Evolutionary conservation across 441 rosid genomes (phyloP).

Genomic region (Syzygium syzygioides): DNA sequence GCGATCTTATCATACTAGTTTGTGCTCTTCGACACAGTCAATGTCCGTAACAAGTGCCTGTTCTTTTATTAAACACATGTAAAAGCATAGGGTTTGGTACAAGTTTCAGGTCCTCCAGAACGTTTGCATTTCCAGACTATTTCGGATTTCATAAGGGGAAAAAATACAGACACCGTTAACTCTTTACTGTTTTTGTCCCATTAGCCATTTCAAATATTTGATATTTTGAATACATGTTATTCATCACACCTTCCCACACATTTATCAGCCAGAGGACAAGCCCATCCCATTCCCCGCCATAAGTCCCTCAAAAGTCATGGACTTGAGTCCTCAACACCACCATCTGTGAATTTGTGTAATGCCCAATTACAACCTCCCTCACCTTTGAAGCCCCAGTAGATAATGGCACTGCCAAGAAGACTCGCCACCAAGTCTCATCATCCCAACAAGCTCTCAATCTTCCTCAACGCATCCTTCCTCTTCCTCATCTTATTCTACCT

Average conservation of each 20-base stretch:
- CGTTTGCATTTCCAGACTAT: background rate
- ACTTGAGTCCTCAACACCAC: constrained; percentile 5
- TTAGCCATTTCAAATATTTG: background rate
- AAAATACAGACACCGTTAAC: background rate
- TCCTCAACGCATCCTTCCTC: constrained; percentile 43
- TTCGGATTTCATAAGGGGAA: background rate
- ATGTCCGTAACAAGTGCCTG: background rate
- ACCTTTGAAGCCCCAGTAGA: constrained; percentile 5
- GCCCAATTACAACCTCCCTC: background rate
- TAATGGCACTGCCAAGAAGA: constrained; percentile 23
- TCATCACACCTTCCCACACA: background rate
- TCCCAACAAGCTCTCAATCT: constrained; percentile 25
- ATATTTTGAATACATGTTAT: background rate
- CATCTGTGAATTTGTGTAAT: background rate
- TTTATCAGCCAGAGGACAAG: constrained; percentile 7
- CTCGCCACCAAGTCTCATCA: constrained; percentile 10
- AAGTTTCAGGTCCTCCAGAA: background rate
- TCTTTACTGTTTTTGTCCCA: background rate
- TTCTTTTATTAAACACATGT: background rate
- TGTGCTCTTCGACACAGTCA: background rate
- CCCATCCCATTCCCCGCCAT: constrained; percentile 7
- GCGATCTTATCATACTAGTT: background rate
- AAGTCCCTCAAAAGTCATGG: constrained; percentile 12
- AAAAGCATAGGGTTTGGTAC: background rate
- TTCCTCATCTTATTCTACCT: constrained; percentile 31